Base-by-base conservation (phyloP, 768 basidiomycete species). In the Fomitopsis serialis region DNA sequence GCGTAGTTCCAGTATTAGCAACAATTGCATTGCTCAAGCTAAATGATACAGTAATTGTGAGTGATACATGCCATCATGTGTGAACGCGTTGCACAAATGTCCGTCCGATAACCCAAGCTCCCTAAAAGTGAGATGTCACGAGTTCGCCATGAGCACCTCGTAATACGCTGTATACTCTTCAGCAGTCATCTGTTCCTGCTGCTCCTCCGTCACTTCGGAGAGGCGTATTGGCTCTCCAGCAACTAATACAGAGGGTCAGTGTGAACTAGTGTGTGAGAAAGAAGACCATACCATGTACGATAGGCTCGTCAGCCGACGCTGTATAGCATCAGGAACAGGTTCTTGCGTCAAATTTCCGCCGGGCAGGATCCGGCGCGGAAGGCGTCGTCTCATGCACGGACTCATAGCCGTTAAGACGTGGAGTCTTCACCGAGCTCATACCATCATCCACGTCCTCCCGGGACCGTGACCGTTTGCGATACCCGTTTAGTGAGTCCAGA, bases 101-200 rank as follows among this genome's bases (percentile, higher is more conserved):
- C n/a, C 46, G 25, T 29, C 12, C 24, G 23, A 3, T 45, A 45
- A 21, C 21, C 19, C 46, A 19, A 29, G 19, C 11, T 25, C 11
- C 29, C 4, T 29, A 10, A 29, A 10, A n/a, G n/a, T n/a, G 6
- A 15, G 48, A 32, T 23, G n/a, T 50, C 37, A 50, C 15, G 48
- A 50, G n/a, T 51, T 36, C 10, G 50, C 50, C 19, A 36, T 51
- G 50, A 51, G 40, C 24, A 90, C 74, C 60, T 88, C 82, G 64
- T 85, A 92, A 70, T 80, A 92, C 32, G 82, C 81, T 27, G 85
- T 83, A 65, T 96, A 96, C 69, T 97, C 94, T 52, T 95, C 94
- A 1, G 90, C 85, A 3, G 90, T 91, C 94, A 97, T 97, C 60
- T 85, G 64, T 45, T 93, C 94, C 62, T 93, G 87, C 65, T 95